Evolutionary conservation across 352 stramenopile genomes (phyloP).

Genomic region (Phytopythium montanum): DNA sequence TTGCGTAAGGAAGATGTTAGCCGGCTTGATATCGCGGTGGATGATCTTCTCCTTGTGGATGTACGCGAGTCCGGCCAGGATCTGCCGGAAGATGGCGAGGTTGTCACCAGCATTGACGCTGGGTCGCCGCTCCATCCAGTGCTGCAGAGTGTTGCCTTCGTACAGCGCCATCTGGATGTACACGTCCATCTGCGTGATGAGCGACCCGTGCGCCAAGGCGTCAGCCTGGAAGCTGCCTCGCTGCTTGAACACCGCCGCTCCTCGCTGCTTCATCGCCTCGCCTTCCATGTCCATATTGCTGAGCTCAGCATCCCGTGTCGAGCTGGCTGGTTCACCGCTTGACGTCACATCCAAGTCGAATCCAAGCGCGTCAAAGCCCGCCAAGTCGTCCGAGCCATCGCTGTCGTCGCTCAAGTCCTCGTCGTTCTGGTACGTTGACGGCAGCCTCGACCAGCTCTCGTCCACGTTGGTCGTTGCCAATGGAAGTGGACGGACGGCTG

Average conservation of each 20-base stretch:
- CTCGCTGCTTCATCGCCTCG: not conserved
- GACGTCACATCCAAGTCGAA: conserved; percentile 43
- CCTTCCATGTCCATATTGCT: not conserved
- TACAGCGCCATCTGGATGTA: conserved; percentile 96
- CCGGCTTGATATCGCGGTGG: conserved; percentile 79
- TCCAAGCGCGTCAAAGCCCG: conserved; percentile 42
- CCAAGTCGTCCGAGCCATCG: conserved; percentile 6
- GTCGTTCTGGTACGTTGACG: not conserved
- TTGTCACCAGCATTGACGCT: conserved; percentile 41
- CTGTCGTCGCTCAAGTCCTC: not conserved
- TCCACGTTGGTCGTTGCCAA: not conserved
- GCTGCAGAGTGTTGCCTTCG: conserved; percentile 81
- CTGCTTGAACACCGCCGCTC: not conserved
- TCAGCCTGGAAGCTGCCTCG: not conserved
- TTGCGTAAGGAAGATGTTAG: conserved; percentile 77
- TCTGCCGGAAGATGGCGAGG: conserved; percentile 69
- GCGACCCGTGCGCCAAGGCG: conserved; percentile 2
- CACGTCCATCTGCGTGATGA: conserved; percentile 79
- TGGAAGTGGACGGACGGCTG: not conserved
- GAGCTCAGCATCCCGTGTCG: not conserved
- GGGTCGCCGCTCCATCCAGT: conserved; percentile 66
- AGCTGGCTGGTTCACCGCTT: not conserved
- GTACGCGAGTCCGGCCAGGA: conserved; percentile 72
- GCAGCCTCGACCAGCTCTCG: not conserved
- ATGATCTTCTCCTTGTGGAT: conserved; percentile 72